Base-by-base conservation (phyloP, 768 basidiomycete genomes). In the Boletus sp. region DNA sequence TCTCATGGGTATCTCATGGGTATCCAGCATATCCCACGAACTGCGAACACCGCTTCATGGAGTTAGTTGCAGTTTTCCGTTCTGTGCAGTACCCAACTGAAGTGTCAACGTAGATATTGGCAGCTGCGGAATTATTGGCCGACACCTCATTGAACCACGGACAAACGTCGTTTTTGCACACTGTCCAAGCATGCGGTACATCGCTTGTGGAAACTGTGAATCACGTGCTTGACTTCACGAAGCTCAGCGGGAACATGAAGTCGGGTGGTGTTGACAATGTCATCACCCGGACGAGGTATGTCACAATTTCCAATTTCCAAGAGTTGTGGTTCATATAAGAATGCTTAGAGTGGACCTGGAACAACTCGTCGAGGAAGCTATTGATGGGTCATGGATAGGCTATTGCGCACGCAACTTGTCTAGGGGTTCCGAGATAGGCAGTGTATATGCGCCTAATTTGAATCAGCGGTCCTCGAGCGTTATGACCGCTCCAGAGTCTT, bases 201-300 rank as follows among this genome's bases (percentile, higher is more conserved):
- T 93, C 92, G 1, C 79, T 98, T 1, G 91, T 95, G 39, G 95
- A 98, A 74, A 96, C 94, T 0, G 93, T 98, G 46, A 97, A 97
- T 65, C 95, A 98, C 62, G 95, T 98, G 6, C 76, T 98, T 27
- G 95, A 98, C 68, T 98, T 95, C 65, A 96, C 93, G 30, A 98
- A 98, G 66, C 79, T 96, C 23, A 93, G 90, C 56, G 93, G 93
- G 21, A 90, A 88, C 62, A 78, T 84, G 43, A 90, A 90, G 66
- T 79, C 83, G 3, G 90, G 88, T 27, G 87, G 87, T 38, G 82
- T 87, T 8, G 85, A 90, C 66, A 88, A 87, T 58, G 82, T 84
- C 40, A 90, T 93, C 56, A 76, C 80, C 19, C 80, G 82, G 9
- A 80, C 81, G 55, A 80, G 77, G 90, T 88, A 49, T 55, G 83